These are phyloP conservation scores for Penicillium riverlandense DNA, from an alignment of 495 filamentous ascomycete species.

Conservation along the genomic window DNA sequence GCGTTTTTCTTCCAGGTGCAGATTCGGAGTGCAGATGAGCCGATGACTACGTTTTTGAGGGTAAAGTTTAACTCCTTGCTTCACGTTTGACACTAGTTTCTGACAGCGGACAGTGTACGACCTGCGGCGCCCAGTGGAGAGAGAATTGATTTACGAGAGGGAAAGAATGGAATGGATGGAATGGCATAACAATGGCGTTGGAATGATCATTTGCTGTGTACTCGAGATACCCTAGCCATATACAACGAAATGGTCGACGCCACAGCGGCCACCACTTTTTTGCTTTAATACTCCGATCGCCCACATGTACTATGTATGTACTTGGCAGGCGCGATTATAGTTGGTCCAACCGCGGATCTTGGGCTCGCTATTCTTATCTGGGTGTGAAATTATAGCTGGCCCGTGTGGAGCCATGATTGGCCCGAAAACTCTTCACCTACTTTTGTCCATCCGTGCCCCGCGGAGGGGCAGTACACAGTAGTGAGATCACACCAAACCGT, in stretches of 20 bases:
- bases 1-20: slow-evolving; percentile 95
- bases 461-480: no score
- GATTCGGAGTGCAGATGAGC: slow-evolving; percentile 96
- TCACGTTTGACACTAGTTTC: slow-evolving; percentile 13
- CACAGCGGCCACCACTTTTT: slow-evolving; percentile 1
- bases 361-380: no score
- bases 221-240: slow-evolving; percentile 11
- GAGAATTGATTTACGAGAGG: slow-evolving; percentile 26
- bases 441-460: no score
- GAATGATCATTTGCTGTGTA: not conserved
- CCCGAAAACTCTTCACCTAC: no score
- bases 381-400: no score
- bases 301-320: no score
- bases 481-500: no score
- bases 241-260: slow-evolving; percentile 12
- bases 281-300: no score
- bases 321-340: no score
- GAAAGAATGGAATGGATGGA: not conserved
- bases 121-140: slow-evolving; percentile 38
- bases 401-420: no score
- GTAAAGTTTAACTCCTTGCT: slow-evolving; percentile 36
- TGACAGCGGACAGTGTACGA: slow-evolving; percentile 36
- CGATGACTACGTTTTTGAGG: slow-evolving; percentile 95
- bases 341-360: no score
- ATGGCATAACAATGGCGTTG: slow-evolving; percentile 1